These are phyloP conservation scores for Cytidiella melzeri DNA, from an alignment of 768 basidiomycete genomes.

Conservation along the genomic window DNA sequence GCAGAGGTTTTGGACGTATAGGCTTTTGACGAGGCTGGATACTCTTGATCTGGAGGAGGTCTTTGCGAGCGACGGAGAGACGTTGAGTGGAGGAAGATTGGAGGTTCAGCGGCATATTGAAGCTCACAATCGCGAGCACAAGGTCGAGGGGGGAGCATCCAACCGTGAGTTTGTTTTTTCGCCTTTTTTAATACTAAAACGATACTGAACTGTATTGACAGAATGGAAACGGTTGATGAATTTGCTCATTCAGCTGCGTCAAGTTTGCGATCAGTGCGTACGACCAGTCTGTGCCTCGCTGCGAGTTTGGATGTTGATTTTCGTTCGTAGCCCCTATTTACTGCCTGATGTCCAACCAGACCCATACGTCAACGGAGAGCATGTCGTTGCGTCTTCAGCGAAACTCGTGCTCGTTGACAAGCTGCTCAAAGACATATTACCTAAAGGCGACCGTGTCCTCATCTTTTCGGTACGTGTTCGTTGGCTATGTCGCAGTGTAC, in stretches of 20 bases:
- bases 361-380: slow-evolving; percentile 47
- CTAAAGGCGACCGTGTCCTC: slow-evolving; percentile 56
- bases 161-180: slow-evolving; percentile 21
- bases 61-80: slow-evolving; percentile 27
- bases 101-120: slow-evolving; percentile 36
- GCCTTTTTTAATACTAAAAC: not conserved
- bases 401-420: slow-evolving; percentile 57
- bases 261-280: slow-evolving; percentile 63
- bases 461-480: slow-evolving; percentile 52
- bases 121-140: slow-evolving; percentile 29
- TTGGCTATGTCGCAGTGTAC: slow-evolving; percentile 3
- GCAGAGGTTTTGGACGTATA: slow-evolving; percentile 58
- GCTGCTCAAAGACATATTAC: slow-evolving; percentile 46
- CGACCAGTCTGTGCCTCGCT: not conserved
- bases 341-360: slow-evolving; percentile 42
- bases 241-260: slow-evolving; percentile 64
- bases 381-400: slow-evolving; percentile 48
- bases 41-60: slow-evolving; percentile 41
- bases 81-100: slow-evolving; percentile 29
- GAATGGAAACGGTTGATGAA: slow-evolving; percentile 57
- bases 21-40: slow-evolving; percentile 48
- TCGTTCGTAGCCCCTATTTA: slow-evolving; percentile 41
- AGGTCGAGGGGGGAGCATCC: slow-evolving; percentile 20
- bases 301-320: slow-evolving; percentile 6
- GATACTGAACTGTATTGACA: slow-evolving; percentile 18